A percentile compares a stretch with the other conserved stretches of the same genome.
Conservation (phyloP, 2,329 filamentous ascomycete species). For the Penicillium sp. region DNA sequence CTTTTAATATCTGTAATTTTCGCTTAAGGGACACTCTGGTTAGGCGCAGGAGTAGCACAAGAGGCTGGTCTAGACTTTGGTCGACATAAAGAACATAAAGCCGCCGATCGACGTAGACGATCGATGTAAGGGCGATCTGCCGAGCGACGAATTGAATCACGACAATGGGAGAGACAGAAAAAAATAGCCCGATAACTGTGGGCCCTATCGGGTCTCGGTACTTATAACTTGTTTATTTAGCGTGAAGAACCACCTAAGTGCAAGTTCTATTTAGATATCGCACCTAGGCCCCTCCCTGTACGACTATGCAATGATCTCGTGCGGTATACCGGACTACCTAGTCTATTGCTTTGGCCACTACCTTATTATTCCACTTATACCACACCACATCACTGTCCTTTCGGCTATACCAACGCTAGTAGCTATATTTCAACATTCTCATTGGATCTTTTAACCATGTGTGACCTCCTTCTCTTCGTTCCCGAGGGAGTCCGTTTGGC, state of each 20-base stretch:
- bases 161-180: background rate
- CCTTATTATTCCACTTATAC: background rate
- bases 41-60: background rate
- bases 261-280: background rate
- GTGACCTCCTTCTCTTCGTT: background rate
- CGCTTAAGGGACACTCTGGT: background rate
- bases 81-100: background rate
- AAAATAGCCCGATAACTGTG: background rate
- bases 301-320: background rate
- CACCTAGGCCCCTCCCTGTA: background rate
- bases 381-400: no score
- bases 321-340: background rate
- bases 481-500: conserved; percentile 3
- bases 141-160: background rate
- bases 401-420: background rate
- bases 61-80: background rate
- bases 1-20: background rate
- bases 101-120: background rate
- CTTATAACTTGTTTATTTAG: background rate
- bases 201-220: background rate
- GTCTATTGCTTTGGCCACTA: background rate
- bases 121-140: background rate
- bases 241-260: no score
- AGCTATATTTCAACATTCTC: background rate
- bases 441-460: background rate